A percentile compares a stretch with the other conserved stretches of the same genome.
phyloP scores from a whole-genome alignment of 192 early-diverging fungal genomes.

The Funneliformis geosporum region DNA sequence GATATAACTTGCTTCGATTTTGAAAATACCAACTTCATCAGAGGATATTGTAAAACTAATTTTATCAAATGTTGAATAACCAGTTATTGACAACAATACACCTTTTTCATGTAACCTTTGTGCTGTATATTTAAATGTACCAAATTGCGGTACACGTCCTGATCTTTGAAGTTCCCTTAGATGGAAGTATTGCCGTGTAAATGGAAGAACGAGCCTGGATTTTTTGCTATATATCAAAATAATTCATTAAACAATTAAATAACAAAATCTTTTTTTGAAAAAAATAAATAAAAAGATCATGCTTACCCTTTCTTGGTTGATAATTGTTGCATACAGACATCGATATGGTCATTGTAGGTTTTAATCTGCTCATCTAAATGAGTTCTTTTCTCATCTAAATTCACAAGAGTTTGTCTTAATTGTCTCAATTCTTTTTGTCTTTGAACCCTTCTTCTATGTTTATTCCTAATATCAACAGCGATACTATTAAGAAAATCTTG shows the following conservation, averaged over 20 bases:
- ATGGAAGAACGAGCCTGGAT: conserved; percentile 71
- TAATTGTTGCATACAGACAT: conserved; percentile 86
- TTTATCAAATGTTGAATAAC: conserved; percentile 80
- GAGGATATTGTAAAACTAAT: conserved; percentile 92
- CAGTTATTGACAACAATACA: conserved; percentile 84
- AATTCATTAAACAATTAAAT: background rate
- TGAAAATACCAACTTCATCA: conserved; percentile 88
- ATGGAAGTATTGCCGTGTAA: conserved; percentile 96
- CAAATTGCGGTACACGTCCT: conserved; percentile 91
- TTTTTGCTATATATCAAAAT: conserved; percentile 51
- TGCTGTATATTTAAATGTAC: conserved; percentile 98
- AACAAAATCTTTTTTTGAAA: background rate
- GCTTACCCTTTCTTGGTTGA: conserved; percentile 55
- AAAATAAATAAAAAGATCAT: background rate
- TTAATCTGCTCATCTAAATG: conserved; percentile 89
- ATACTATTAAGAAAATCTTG: conserved; percentile 93
- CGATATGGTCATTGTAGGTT: conserved; percentile 90
- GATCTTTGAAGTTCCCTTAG: conserved; percentile 79
- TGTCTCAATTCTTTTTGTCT: conserved; percentile 72
- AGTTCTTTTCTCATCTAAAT: conserved; percentile 80
- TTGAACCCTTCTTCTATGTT: conserved; percentile 79
- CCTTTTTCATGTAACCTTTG: conserved; percentile 90
- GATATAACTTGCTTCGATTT: conserved; percentile 78
- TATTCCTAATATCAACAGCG: conserved; percentile 90
- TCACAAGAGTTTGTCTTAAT: conserved; percentile 75